Base-by-base conservation (phyloP, 2,329 filamentous ascomycete species). In the Fusarium neocosmosporiellum region DNA sequence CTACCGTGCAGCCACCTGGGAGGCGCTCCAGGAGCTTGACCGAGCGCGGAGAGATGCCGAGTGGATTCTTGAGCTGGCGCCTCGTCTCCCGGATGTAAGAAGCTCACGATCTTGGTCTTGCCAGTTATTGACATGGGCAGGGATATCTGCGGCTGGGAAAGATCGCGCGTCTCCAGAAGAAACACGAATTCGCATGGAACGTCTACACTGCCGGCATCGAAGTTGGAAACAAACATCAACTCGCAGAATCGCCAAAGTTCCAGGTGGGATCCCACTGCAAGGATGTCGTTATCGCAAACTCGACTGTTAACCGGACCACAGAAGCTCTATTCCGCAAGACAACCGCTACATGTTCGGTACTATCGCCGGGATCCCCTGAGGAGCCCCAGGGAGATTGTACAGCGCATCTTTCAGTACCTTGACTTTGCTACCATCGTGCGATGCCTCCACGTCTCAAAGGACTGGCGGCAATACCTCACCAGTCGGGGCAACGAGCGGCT, bases 121-220 rank as follows among this genome's bases (percentile, higher is more conserved):
- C n/a, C n/a, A 4, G 9, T 37, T 50, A 20, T 63, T 78, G 41
- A 77, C 58, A 48, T 20, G 3, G 13, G 36, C 8, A 85, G 84
- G 84, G 84, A 9, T 85, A 85, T 65, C 78, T 85, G 9, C 81
- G 84, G 4, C 72, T 85, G 6, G 83, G 81, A 2, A 85, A 85
- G 69, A 75, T 84, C 63, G 78, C 81, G 7, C 78, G 81, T 10
- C 75, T 83, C 3, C 79, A 82, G 63, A 82, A 81, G 69, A 80
- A 84, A 10, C 62, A 79, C 39, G 78, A 81, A 27, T 80, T 81
- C 57, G 84, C 84, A 1, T 84, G 83, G 81, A 81, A 80, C 34
- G 69, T 84, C 10, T 84, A 83, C 67, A 82, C 69, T 62, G 80
- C 82, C 13, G 84, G 83, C 5, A 79, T 84, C 54, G 79, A 84